These are phyloP conservation scores for Tolypocladium capitatum DNA, from an alignment of 2,329 filamentous ascomycete genomes.

Conservation along the genomic window DNA sequence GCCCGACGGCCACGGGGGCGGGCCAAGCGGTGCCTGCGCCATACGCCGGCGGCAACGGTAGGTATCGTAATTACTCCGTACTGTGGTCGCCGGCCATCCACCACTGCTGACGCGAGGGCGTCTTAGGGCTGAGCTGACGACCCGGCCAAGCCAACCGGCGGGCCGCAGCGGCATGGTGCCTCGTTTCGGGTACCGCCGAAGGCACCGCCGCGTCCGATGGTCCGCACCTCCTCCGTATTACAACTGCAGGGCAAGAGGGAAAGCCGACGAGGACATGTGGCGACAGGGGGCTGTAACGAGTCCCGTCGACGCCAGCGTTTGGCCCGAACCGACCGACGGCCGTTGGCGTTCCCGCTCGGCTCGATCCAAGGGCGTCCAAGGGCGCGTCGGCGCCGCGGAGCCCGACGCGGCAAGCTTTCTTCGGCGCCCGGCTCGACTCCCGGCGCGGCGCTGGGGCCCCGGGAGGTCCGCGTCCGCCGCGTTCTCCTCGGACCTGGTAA, in stretches of 20 bases:
- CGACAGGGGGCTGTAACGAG: not conserved
- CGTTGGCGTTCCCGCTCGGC: too few relatives aligned
- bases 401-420: too few relatives aligned
- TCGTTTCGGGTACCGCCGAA: conserved; percentile 1
- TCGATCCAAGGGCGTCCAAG: too few relatives aligned
- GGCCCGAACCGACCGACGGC: too few relatives aligned
- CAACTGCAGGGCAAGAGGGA: too few relatives aligned
- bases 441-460: too few relatives aligned
- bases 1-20: not conserved
- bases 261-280: not conserved
- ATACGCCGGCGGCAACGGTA: not conserved
- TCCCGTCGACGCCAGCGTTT: too few relatives aligned
- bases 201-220: not conserved
- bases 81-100: not conserved
- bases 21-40: not conserved
- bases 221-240: not conserved
- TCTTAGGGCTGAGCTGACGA: not conserved
- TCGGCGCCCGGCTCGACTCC: too few relatives aligned
- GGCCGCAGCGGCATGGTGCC: not conserved
- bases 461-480: too few relatives aligned
- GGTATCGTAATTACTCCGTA: not conserved
- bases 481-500: too few relatives aligned
- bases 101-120: not conserved
- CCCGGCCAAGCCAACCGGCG: not conserved
- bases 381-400: too few relatives aligned